Evolutionary conservation across 768 basidiomycete species (phyloP), one percentile per base, ranked within the genome.

Genomic region (Trametes villosa): DNA sequence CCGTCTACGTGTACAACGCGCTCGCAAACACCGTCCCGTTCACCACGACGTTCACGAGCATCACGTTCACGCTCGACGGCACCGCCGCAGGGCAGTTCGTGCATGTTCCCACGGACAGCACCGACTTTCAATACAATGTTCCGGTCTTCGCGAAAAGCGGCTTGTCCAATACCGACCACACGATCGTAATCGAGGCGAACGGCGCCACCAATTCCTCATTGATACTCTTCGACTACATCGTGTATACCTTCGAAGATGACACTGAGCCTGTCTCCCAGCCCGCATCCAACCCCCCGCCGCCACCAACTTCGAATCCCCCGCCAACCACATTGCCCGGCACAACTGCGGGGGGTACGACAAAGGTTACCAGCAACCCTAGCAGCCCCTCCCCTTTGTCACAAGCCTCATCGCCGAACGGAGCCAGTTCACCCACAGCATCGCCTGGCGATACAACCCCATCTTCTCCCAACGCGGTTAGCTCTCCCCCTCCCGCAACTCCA

Each of bases 11-110:
- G 17, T 64, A 55, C 48, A 42, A 54, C 30, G 48, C 52, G 18
- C 12, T 64, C 22, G 50, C 52, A 13, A 58, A 63, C 38, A 38
- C 27, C 13, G 45, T 63, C 24, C 41, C n/a, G 15, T 47, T 20
- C n/a, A 47, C 47, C 30, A 54, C 52, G 29, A n/a, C n/a, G n/a
- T n/a, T n/a, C n/a, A n/a, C n/a, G n/a, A 63, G 50, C 41, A 7
- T 63, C 40, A 44, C 40, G 12, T 59, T 63, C 53, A 30, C 53
- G 12, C 45, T 63, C 18, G 62, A 63, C 47, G 62, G 62, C 18
- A 27, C 48, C 24, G 24, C 8, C 13, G 58, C 24, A 17, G 57
- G 36, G 6, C 7, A 22, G 34, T 64, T 51, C 42, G 18, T 42
- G 26, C 62, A 63, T 22, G 40, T 49, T 5, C 48, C 62, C 17